phyloP scores from a whole-genome alignment of 305 asterid species.

The Rubia tinctorum region DNA sequence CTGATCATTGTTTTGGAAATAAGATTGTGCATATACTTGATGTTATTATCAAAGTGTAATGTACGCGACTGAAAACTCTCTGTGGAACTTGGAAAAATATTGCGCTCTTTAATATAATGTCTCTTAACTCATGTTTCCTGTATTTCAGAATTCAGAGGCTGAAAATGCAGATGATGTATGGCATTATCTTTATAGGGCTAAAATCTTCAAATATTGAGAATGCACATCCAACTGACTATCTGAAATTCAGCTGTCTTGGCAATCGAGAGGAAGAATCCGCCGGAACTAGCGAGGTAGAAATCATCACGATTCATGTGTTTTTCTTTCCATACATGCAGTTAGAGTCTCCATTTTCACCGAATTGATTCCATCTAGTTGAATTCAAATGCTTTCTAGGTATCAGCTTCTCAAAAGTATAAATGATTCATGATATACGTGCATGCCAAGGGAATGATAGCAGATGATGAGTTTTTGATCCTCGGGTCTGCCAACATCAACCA shows the following conservation, averaged over 20 bases:
- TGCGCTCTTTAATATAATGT: not conserved
- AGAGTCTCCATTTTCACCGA: not conserved
- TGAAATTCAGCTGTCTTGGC: constrained; percentile 91
- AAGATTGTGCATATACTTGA: constrained; percentile 4
- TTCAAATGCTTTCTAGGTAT: constrained; percentile 32
- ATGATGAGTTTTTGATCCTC: constrained; percentile 75
- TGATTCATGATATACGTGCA: constrained; percentile 92
- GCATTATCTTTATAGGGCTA: constrained; percentile 58
- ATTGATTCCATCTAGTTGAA: not conserved
- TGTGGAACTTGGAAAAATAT: too few species aligned
- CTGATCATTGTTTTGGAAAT: not conserved
- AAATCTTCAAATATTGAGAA: constrained; percentile 46
- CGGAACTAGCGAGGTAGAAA: constrained; percentile 37
- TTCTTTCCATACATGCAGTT: not conserved
- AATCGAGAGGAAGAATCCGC: constrained; percentile 55
- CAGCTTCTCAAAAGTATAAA: constrained; percentile 51
- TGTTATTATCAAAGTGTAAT: too few species aligned
- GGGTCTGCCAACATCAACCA: constrained; percentile 96
- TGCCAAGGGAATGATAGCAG: constrained; percentile 92
- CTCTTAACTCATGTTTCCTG: constrained; percentile 13
- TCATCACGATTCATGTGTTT: not conserved
- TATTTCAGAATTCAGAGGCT: constrained; percentile 61
- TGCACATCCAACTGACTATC: constrained; percentile 71
- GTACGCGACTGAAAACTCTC: too few species aligned
- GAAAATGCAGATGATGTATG: constrained; percentile 96